Conservation (phyloP, 306 rosid species). For the Pachyrhizus erosus region DNA sequence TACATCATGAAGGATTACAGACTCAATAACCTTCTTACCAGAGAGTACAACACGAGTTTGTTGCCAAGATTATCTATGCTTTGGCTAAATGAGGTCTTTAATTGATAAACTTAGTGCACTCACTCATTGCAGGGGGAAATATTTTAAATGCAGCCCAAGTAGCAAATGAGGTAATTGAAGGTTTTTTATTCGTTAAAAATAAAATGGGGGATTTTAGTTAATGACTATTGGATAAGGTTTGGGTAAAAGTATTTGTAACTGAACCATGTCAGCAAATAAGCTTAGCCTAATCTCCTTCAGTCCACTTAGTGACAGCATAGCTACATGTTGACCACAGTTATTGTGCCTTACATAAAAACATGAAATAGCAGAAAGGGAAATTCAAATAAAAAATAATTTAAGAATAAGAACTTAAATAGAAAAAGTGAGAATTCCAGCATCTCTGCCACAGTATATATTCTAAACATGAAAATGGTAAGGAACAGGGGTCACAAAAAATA, state of each 20-base stretch:
- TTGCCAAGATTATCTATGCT: not conserved
- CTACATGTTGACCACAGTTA: not conserved
- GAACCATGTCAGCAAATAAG: not conserved
- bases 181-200: not conserved
- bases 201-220: not conserved
- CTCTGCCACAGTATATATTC: constrained; percentile 5
- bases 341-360: not conserved
- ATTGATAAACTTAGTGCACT: not conserved
- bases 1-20: not conserved
- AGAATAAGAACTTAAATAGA: not conserved
- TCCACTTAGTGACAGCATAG: not conserved
- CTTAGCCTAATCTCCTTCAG: not conserved
- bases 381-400: not conserved
- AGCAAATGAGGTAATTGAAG: not conserved
- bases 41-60: not conserved
- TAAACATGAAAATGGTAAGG: not conserved
- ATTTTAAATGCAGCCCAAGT: not conserved
- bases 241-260: not conserved
- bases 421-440: not conserved
- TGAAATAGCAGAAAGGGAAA: constrained; percentile 12
- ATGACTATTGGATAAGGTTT: not conserved
- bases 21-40: not conserved
- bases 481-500: constrained; percentile 16
- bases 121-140: not conserved
- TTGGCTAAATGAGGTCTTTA: not conserved